phyloP scores from a whole-genome alignment of 83 land plant species.

The Picea abies region DNA sequence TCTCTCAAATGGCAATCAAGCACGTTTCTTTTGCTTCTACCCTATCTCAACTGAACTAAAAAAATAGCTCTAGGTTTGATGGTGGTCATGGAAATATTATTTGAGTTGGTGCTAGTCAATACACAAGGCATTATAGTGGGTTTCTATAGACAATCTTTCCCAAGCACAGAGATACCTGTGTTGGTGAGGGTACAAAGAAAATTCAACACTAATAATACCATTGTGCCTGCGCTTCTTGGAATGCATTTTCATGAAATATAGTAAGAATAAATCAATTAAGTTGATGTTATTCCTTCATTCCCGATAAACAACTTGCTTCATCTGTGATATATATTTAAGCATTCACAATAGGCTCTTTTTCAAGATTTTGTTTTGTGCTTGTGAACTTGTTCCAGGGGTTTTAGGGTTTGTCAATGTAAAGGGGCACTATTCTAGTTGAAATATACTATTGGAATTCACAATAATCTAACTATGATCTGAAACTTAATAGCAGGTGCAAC shows the following conservation, averaged over 20 bases:
- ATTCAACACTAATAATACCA: conserved; percentile 24
- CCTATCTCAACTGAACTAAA: too few species aligned
- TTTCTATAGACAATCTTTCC: conserved; percentile 28
- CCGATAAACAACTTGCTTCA: too few species aligned
- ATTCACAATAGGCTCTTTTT: not conserved
- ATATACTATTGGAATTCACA: too few species aligned
- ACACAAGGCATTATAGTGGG: conserved; percentile 17
- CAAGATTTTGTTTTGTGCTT: not conserved
- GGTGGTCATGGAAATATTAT: too few species aligned
- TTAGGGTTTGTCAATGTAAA: too few species aligned
- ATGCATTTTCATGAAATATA: conserved; percentile 63
- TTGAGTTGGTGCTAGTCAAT: too few species aligned
- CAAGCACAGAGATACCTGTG: conserved; percentile 30
- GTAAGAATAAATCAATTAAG: not conserved
- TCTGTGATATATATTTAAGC: too few species aligned
- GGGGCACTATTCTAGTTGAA: too few species aligned
- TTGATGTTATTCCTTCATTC: not conserved
- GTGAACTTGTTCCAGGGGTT: conserved; percentile 27
- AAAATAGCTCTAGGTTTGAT: too few species aligned
- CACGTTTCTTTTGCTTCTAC: too few species aligned
- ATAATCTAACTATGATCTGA: not conserved
- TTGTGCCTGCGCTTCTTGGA: conserved; percentile 55
- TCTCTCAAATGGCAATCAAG: too few species aligned
- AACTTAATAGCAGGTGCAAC: conserved; percentile 26
- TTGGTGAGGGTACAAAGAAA: conserved; percentile 13